Conservation (phyloP, 2,329 filamentous ascomycete genomes). For the Pestalotiopsis sp. region DNA sequence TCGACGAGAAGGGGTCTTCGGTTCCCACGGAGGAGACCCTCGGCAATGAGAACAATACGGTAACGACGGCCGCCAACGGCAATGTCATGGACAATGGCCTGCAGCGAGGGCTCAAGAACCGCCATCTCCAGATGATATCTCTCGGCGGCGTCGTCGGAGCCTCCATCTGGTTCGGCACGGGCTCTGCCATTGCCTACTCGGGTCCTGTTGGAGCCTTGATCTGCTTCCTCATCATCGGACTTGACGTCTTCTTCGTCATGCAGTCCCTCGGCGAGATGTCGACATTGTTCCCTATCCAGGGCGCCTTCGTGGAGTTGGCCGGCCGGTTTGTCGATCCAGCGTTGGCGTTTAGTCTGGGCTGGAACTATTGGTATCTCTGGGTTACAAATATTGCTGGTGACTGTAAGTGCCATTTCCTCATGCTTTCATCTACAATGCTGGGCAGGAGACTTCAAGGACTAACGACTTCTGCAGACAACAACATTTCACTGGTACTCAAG, state of each 20-base stretch:
- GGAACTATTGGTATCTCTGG: conserved; percentile 53
- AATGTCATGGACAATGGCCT: conserved; percentile 29
- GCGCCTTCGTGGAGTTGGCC: conserved; percentile 53
- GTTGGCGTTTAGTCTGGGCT: conserved; percentile 48
- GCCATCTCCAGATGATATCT: conserved; percentile 32
- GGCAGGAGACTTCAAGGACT: background rate
- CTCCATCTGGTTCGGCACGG: conserved; percentile 31
- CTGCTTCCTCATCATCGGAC: conserved; percentile 33
- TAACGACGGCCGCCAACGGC: conserved; percentile 23
- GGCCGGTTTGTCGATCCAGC: conserved; percentile 53
- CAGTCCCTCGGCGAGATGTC: conserved; percentile 60
- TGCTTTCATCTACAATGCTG: background rate
- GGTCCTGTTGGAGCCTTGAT: conserved; percentile 34
- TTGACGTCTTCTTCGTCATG: conserved; percentile 42
- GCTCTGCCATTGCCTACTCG: conserved; percentile 31
- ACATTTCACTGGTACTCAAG: conserved; percentile 44
- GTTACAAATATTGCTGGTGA: conserved; percentile 39
- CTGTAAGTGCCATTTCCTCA: background rate
- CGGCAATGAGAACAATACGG: background rate
- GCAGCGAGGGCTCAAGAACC: conserved; percentile 30
- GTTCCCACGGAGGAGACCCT: background rate
- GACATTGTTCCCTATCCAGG: conserved; percentile 54
- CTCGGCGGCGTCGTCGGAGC: conserved; percentile 31
- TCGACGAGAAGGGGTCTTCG: background rate
- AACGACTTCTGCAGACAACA: conserved; percentile 34